Base-by-base conservation (phyloP, 2,329 filamentous ascomycete species). In the Didymella arachidicola region DNA sequence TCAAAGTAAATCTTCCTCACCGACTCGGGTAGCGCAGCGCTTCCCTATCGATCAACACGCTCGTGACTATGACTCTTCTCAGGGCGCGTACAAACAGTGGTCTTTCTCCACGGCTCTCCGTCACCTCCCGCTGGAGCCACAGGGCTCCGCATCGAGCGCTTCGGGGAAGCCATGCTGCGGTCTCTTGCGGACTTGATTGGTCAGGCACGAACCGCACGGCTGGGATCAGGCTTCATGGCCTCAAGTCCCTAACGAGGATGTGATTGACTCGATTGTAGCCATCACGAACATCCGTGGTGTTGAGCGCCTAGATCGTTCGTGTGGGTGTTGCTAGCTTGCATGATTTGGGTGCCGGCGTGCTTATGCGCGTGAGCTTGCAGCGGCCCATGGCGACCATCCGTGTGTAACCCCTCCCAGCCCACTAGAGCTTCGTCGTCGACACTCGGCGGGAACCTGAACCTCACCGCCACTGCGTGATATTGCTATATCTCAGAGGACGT, bases 221-320 rank as follows among this genome's bases (percentile, higher is more conserved):
- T 61, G 65, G 69, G 72, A 71, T 71, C 57, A 66, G 53, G 64
- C 72, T 64, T 58, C 56, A 51, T 29, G 25, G 29, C n/a, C 19
- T 27, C 44, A 22, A 42, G 42, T 48, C 34, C 46, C 53, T 67
- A 61, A 63, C 63, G 66, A 66, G 56, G 63, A 62, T 71, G 72
- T 72, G 72, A 71, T 61, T 61, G 49, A 46, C 25, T 43, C 38
- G 2, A 39, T 39, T 38, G 43, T 34, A 27, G 34, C 39, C 27
- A 30, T 58, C 44, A 36, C 45, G 44, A 49, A 18, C n/a, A 19
- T 16, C 48, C 18, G 16, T 58, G 55, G 44, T 58, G 55, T 49
- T 58, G 55, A 53, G 55, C 55, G 55, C 49, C 38, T 58, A 58
- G 55, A 30, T 26, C 22, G 45, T 26, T 43, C 44, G 49, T 53